A percentile compares a stretch with the other conserved stretches of the same genome.
Evolutionary conservation across 1,139 yeast species (phyloP).

Genomic region (Sugiyamaella grinbergsii): DNA sequence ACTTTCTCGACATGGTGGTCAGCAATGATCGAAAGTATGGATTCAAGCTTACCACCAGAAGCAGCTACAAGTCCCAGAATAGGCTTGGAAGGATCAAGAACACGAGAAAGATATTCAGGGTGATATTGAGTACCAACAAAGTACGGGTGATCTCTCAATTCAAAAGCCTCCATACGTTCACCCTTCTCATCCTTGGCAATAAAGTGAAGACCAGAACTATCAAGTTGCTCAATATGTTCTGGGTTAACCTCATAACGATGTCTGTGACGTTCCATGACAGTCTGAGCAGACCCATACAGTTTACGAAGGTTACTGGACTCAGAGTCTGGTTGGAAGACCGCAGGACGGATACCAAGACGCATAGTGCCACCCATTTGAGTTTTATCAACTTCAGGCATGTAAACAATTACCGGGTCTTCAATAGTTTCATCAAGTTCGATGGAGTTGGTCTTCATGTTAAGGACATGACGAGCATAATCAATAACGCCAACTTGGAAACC

Average conservation of each 20-base stretch:
- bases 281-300: constrained; percentile 71
- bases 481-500: constrained; percentile 98
- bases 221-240: constrained; percentile 66
- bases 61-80: constrained; percentile 96
- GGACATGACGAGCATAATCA: constrained; percentile 82
- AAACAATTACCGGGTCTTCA: constrained; percentile 80
- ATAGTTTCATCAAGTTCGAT: constrained; percentile 75
- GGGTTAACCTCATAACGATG: constrained; percentile 98
- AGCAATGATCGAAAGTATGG: constrained; percentile 8
- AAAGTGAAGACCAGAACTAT: constrained; percentile 75
- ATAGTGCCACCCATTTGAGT: constrained; percentile 97
- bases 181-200: constrained; percentile 92
- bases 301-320: constrained; percentile 74
- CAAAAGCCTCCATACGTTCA: constrained; percentile 92
- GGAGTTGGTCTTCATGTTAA: constrained; percentile 75
- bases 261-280: constrained; percentile 93
- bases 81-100: constrained; percentile 94
- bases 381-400: constrained; percentile 98
- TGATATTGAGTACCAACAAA: constrained; percentile 97
- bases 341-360: constrained; percentile 94
- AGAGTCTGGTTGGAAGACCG: constrained; percentile 71
- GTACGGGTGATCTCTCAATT: constrained; percentile 78
- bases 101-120: constrained; percentile 96
- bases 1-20: constrained; percentile 9
- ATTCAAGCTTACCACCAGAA: constrained; percentile 72